phyloP scores from a whole-genome alignment of 2,329 filamentous ascomycete species.

The Fusarium odoratissimum region DNA sequence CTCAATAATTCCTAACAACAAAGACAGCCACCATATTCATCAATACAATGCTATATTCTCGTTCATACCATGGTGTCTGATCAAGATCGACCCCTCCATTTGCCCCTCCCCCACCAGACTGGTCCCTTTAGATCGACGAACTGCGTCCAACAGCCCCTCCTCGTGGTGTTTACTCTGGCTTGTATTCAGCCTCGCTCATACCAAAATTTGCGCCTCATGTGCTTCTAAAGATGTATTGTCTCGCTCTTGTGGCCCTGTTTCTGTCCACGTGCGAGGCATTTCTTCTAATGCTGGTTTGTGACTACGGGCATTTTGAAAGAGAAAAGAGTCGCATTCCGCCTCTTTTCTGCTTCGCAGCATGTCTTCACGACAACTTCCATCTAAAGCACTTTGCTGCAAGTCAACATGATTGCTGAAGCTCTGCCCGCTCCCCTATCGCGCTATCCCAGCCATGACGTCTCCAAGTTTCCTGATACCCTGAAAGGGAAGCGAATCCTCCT shows the following conservation, averaged over 20 bases:
- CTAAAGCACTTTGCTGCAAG: slow-evolving; percentile 8
- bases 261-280: slow-evolving; percentile 45
- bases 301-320: slow-evolving; percentile 25
- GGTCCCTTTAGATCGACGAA: slow-evolving; percentile 43
- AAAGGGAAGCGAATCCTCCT: slow-evolving; percentile 71
- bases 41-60: slow-evolving; percentile 26
- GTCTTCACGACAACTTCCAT: background rate
- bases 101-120: slow-evolving; percentile 44
- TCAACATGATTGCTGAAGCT: slow-evolving; percentile 28
- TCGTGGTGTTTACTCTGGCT: slow-evolving; percentile 45
- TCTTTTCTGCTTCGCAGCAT: background rate
- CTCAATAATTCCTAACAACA: background rate
- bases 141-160: slow-evolving; percentile 45
- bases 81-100: slow-evolving; percentile 45
- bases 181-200: slow-evolving; percentile 40
- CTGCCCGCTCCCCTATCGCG: slow-evolving; percentile 2
- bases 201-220: slow-evolving; percentile 33
- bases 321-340: slow-evolving; percentile 42
- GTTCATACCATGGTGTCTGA: slow-evolving; percentile 20
- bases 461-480: slow-evolving; percentile 61
- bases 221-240: slow-evolving; percentile 3
- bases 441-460: slow-evolving; percentile 52
- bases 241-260: slow-evolving; percentile 30
- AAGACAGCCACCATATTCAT: background rate
- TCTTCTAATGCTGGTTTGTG: slow-evolving; percentile 8